Evolutionary conservation across 2,329 filamentous ascomycete species (phyloP).

Genomic region (Calonectria pteridis): DNA sequence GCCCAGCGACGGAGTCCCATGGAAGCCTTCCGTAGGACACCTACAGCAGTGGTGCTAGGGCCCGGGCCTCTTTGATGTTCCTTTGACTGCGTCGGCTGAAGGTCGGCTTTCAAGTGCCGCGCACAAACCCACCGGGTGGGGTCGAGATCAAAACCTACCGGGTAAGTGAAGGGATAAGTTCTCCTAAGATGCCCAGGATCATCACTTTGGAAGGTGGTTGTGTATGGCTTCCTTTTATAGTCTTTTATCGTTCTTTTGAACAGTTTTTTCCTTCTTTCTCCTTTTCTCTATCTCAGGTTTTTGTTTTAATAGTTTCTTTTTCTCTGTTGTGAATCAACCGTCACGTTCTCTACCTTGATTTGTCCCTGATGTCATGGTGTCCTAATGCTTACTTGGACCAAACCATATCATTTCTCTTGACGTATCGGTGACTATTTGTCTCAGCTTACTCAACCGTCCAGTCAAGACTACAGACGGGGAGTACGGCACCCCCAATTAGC

Average conservation of each 20-base stretch:
- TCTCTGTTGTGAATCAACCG: background rate
- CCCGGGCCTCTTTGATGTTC: slow-evolving; percentile 3
- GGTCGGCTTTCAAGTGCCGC: slow-evolving; percentile 35
- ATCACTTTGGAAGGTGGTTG: background rate
- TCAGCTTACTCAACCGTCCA: background rate
- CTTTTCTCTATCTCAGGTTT: background rate
- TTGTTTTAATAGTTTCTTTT: background rate
- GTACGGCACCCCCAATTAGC: background rate
- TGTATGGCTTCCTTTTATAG: background rate
- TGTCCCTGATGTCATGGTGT: background rate
- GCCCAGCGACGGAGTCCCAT: slow-evolving; percentile 7
- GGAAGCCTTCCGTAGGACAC: slow-evolving; percentile 15
- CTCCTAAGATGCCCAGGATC: slow-evolving; percentile 1
- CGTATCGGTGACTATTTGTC: background rate
- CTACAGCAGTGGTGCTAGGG: slow-evolving; percentile 3
- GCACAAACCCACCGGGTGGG: slow-evolving; percentile 5
- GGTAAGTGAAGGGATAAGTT: slow-evolving; percentile 6
- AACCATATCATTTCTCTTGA: background rate
- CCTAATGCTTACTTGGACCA: background rate
- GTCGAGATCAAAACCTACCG: slow-evolving; percentile 1
- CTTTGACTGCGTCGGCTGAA: slow-evolving; percentile 33
- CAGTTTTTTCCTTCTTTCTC: background rate
- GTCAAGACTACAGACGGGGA: background rate
- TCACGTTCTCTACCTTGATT: background rate
- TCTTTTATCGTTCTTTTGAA: background rate